Base-by-base conservation (phyloP, 805 yeast species). In the Nakazawaea peltata region DNA sequence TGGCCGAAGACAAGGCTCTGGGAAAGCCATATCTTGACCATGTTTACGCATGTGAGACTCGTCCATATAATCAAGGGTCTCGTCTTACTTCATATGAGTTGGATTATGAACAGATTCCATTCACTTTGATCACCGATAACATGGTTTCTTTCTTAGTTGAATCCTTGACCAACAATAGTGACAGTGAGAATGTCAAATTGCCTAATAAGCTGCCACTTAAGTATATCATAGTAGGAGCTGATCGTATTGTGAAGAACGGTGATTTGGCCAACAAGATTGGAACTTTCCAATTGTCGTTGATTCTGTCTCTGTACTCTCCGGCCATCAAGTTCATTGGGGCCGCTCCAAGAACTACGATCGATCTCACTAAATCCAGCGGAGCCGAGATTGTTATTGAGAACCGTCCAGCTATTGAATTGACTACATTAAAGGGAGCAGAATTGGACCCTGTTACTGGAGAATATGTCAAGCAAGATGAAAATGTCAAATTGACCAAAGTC, bases 221-320 rank as follows among this genome's bases (percentile, higher is more conserved):
- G 53, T 84, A 86, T 33, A 79, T 88, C 16, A 83, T 87, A 37
- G 95, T 85, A 4, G 98, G 98, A 30, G 96, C 97, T 11, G 98
- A 90, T 53, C 72, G 98, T 54, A 81, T 90, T 26, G 97, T 88
- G 3, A 66, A 69, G 19, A 90, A 90, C 53, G 98, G 98, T 34
- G 98, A 90, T 52, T 77, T 95, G 21, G 97, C 97, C 1, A 90
- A 90, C 61, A 90, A 90, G 61, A 90, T 90, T 34, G 98, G 98
- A 16, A 92, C 97, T 0, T 84, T 76, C 59, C 97, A 88, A 59
- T 61, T 90, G 44, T 81, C 97, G 0, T 65, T 80, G 10, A 61
- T 86, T 39, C 79, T 94, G 14, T 70, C 78, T 40, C 23, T 21
- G 7, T 64, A 62, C 41, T 71, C 72, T 34, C 70, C 70, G 37